Conservation (phyloP, 2,329 filamentous ascomycete genomes). For the Periconia sp. region DNA sequence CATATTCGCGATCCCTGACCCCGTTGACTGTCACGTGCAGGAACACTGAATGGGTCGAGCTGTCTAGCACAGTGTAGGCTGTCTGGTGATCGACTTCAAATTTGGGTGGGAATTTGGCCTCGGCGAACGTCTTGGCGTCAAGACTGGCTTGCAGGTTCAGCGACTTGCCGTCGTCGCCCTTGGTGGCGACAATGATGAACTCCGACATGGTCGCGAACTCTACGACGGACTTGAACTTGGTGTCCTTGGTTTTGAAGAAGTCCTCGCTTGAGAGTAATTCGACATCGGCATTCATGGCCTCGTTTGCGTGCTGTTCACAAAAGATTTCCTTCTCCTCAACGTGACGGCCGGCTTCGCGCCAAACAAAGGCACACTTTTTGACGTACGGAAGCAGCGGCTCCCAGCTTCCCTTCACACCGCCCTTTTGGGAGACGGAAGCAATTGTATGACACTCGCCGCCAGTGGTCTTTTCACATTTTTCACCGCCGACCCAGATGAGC, state of each 20-base stretch:
- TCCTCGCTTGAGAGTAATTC: slow-evolving; percentile 77
- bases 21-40: slow-evolving; percentile 84
- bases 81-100: slow-evolving; percentile 77
- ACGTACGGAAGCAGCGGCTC: slow-evolving; percentile 72
- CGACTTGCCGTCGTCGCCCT: slow-evolving; percentile 64
- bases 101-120: slow-evolving; percentile 82
- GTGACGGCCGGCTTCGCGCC: slow-evolving; percentile 56
- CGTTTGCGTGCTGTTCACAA: slow-evolving; percentile 65
- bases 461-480: slow-evolving; percentile 63
- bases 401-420: slow-evolving; percentile 69
- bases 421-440: slow-evolving; percentile 76
- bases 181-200: slow-evolving; percentile 86
- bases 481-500: slow-evolving; percentile 83
- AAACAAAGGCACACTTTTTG: slow-evolving; percentile 84
- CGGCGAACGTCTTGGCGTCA: slow-evolving; percentile 79
- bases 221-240: slow-evolving; percentile 70
- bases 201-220: slow-evolving; percentile 95
- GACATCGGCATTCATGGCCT: slow-evolving; percentile 63
- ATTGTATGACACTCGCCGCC: slow-evolving; percentile 66
- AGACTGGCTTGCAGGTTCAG: slow-evolving; percentile 81
- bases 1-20: slow-evolving; percentile 67
- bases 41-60: slow-evolving; percentile 91
- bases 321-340: slow-evolving; percentile 66
- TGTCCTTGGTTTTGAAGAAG: slow-evolving; percentile 69
- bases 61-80: slow-evolving; percentile 91